These are phyloP conservation scores for Xylariaceae sp. DNA, from an alignment of 2,329 filamentous ascomycete species.

Conservation along the genomic window DNA sequence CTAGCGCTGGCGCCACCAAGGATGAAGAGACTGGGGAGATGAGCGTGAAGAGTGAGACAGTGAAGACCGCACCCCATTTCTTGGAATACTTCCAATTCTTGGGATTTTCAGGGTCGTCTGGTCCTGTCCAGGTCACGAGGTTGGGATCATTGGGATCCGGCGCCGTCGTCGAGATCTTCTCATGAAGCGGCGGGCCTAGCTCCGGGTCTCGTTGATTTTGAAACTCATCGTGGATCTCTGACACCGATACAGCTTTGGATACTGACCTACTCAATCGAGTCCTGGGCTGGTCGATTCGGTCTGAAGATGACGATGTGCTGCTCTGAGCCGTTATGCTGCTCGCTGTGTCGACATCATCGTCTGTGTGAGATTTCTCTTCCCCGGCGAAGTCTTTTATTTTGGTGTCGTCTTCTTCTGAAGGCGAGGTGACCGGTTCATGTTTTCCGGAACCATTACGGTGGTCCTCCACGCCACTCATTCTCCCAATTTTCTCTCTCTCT, in stretches of 20 bases:
- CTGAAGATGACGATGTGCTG: conserved; percentile 7
- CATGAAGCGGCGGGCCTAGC: conserved; percentile 24
- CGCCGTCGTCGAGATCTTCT: conserved; percentile 24
- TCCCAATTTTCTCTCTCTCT: no score
- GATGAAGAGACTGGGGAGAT: conserved; percentile 60
- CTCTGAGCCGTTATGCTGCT: neutral
- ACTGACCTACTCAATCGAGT: conserved; percentile 12
- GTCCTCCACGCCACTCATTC: no score
- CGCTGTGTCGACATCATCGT: conserved; percentile 8
- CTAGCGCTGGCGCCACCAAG: conserved; percentile 53
- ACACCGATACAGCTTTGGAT: conserved; percentile 33
- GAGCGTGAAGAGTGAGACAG: conserved; percentile 57
- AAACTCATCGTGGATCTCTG: conserved; percentile 41
- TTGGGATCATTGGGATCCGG: conserved; percentile 37
- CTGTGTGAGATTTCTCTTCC: conserved; percentile 8
- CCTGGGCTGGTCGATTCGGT: neutral
- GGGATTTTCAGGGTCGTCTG: conserved; percentile 49
- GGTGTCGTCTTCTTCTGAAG: neutral
- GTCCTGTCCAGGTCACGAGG: conserved; percentile 50
- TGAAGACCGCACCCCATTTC: conserved; percentile 57
- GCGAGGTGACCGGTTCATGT: no score
- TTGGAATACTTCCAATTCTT: conserved; percentile 54
- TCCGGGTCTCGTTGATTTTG: conserved; percentile 37
- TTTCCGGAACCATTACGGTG: no score
- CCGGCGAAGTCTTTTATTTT: neutral